Base-by-base conservation (phyloP, 768 basidiomycete genomes). In the Tephrocybe sp. region DNA sequence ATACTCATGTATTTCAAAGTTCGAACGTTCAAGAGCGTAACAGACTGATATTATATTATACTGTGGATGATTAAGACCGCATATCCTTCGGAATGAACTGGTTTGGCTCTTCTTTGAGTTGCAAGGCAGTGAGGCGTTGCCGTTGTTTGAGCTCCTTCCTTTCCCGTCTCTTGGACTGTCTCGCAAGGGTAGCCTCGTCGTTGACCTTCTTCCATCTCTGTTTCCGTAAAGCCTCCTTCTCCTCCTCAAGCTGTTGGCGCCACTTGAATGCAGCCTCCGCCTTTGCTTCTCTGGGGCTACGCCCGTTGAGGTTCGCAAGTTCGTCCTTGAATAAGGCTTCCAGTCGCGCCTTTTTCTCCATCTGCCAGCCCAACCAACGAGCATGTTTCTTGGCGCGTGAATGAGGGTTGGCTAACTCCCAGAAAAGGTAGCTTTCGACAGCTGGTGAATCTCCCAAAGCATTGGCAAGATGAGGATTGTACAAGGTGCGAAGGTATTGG, bases 381-480 rank as follows among this genome's bases (percentile, higher is more conserved):
- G 72, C 71, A 59, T 87, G 83, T 64, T 88, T 91, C 73, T 88
- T 91, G 8, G 89, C 86, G 16, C 88, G 83, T 11, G 86, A 82
- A 60, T 91, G 85, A 21, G 89, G 89, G 64, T 91, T 91, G 22
- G 87, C 75, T 31, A 93, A 78, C 60, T 93, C 91, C 53, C 77
- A 77, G 38, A 70, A 62, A 49, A 93, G 67, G 60, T 81, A 80
- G 19, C 77, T 60, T 62, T 93, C 91, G 51, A 88, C 74, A 11
- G 87, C 86, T 9, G 72, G 69, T 12, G 75, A 73, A 24, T 82
- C 75, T 54, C 76, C 77, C 23, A 75, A 61, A n/a, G 63, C 58
- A 23, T 68, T 66, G 22, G 60, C 60, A 10, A 73, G 70, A 45
- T 75, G 75, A 24, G 78, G 74, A 49, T 78, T 81, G 57, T 86